Evolutionary conservation across 768 basidiomycete genomes (phyloP), one percentile per base, ranked within the genome.

Genomic region (Tephrocybe sp.): DNA sequence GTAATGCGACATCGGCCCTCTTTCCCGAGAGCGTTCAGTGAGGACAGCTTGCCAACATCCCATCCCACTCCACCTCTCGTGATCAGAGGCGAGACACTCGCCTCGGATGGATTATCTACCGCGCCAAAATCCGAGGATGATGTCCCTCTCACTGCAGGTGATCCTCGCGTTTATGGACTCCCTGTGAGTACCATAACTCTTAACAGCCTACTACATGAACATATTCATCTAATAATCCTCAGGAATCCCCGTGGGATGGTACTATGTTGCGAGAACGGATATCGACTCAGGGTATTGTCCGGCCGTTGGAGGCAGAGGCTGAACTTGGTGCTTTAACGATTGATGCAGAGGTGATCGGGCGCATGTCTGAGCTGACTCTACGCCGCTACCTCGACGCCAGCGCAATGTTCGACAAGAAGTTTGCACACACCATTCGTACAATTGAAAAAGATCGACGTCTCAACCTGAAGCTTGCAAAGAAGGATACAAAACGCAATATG

Each of bases 211-310:
- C 27, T 48, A 8, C 31, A 19, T 19, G n/a, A 19, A 18, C 37
- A 19, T 12, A 21, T 11, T 45, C 13, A 24, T 43, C 21, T 2
- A 5, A 15, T 46, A 24, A n/a, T n/a, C n/a, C n/a, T n/a, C 53
- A 78, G 74, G 66, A 71, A 51, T 53, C 53, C 16, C 55, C 56
- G 12, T 76, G 74, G 71, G 65, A 64, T 50, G 77, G 77, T 43
- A 71, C 75, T 30, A 97, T 98, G 84, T 90, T 98, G 47, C 82
- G 95, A 29, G 95, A 98, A 67, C 79, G 97, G 16, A 83, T 98
- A 22, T 86, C 88, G 1, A 88, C 84, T 1, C 77, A 76, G 9
- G 97, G 97, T 6, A 65, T 84, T n/a, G 72, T 92, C n/a, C 81
- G 94, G 15, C 75, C 88, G 0, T 69, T 99, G 29, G 94, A 97